Evolutionary conservation across 2,329 filamentous ascomycete genomes (phyloP).

Genomic region (Botryotinia globosa): DNA sequence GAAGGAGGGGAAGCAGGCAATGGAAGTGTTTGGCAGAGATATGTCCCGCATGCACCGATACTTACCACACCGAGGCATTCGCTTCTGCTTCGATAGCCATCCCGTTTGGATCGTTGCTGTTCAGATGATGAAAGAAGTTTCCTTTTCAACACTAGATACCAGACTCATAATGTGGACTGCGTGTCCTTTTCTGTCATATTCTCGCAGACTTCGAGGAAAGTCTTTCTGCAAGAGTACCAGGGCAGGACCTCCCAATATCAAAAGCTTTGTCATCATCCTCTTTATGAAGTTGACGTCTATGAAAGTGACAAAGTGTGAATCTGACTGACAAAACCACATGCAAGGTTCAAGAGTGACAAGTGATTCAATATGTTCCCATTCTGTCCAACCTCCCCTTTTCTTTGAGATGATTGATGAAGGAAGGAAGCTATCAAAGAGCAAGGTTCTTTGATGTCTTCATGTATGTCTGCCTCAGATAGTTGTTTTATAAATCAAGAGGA

Average conservation of each 20-base stretch:
- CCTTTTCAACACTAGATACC: neutral
- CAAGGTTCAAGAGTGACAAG: neutral
- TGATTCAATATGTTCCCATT: neutral
- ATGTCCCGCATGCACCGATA: neutral
- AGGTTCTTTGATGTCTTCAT: neutral
- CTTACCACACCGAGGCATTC: neutral
- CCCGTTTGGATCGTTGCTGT: neutral
- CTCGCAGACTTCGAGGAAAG: neutral
- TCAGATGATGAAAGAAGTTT: neutral
- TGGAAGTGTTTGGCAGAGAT: neutral
- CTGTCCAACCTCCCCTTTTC: neutral
- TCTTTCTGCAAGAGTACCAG: neutral
- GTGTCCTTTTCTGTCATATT: neutral
- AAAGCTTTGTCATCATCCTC: neutral
- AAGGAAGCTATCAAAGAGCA: neutral
- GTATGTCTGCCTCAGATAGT: neutral
- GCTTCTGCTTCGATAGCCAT: neutral
- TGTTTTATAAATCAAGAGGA: neutral
- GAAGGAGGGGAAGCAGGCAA: neutral
- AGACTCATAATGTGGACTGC: neutral
- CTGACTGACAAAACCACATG: neutral
- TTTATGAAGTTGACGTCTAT: neutral
- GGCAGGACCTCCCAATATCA: neutral
- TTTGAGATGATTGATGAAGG: neutral
- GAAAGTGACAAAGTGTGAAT: neutral